Evolutionary conservation across 306 rosid genomes (phyloP).

Genomic region (Nissolia schottii): DNA sequence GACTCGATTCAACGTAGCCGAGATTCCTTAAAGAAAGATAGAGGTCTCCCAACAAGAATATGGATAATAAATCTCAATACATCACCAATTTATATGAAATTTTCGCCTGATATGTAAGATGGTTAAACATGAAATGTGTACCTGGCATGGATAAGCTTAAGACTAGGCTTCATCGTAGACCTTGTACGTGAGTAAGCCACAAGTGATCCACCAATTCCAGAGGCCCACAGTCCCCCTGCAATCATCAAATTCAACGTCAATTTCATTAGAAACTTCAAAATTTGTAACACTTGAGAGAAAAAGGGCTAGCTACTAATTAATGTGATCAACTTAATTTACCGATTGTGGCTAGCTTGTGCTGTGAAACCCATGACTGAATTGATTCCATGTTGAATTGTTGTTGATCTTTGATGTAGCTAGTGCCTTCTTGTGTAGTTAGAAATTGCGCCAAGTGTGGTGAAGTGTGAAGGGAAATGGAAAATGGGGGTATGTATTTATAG

Average conservation of each 20-base stretch:
- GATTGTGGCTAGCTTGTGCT: conserved; percentile 70
- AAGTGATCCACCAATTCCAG: conserved; percentile 74
- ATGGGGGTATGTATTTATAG: conserved; percentile 33
- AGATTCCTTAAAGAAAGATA: too few relatives aligned
- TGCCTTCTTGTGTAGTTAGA: not conserved
- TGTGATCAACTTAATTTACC: conserved; percentile 31
- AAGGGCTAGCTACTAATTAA: not conserved
- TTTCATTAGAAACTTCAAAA: not conserved
- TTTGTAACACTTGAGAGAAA: not conserved
- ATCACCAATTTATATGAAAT: too few relatives aligned
- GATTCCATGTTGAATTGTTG: conserved; percentile 44
- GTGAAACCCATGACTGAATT: conserved; percentile 66
- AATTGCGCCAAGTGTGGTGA: not conserved
- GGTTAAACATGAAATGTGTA: not conserved
- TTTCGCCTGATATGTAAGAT: too few relatives aligned
- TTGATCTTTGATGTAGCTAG: not conserved
- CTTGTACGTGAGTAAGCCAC: conserved; percentile 38
- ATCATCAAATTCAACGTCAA: not conserved
- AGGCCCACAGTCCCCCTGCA: conserved; percentile 71
- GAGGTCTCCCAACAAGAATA: too few relatives aligned
- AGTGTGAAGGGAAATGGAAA: not conserved
- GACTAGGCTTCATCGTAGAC: conserved; percentile 74
- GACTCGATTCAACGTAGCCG: too few relatives aligned
- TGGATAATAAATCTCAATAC: too few relatives aligned
- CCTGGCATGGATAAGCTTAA: conserved; percentile 85